Evolutionary conservation across 2,329 filamentous ascomycete genomes (phyloP).

Genomic region (Colletotrichum orchidophilum): DNA sequence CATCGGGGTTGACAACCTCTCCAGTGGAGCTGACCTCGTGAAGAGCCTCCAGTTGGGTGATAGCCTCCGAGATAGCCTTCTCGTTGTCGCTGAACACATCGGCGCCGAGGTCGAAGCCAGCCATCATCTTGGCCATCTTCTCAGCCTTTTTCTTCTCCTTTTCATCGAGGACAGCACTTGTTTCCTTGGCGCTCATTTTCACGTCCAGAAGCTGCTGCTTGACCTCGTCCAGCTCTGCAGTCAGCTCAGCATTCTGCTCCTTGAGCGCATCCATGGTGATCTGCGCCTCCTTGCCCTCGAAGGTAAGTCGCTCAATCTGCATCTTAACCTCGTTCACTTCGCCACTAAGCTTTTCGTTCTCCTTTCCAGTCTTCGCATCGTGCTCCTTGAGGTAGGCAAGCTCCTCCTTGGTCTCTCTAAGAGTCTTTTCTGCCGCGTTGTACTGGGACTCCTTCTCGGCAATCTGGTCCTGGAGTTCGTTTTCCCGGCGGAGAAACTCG

Average conservation of each 20-base stretch:
- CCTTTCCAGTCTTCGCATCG: slow-evolving; percentile 82
- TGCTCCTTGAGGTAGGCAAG: slow-evolving; percentile 86
- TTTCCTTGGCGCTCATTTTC: slow-evolving; percentile 96
- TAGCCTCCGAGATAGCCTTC: slow-evolving; percentile 81
- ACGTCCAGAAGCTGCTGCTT: slow-evolving; percentile 97
- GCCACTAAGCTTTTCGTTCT: slow-evolving; percentile 86
- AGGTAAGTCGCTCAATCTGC: slow-evolving; percentile 94
- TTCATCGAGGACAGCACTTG: slow-evolving; percentile 87
- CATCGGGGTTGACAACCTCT: slow-evolving; percentile 82
- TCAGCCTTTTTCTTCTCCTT: slow-evolving; percentile 99
- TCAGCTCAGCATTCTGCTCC: slow-evolving; percentile 94
- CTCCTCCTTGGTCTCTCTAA: slow-evolving; percentile 88
- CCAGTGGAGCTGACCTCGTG: slow-evolving; percentile 80
- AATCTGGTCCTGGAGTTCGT: slow-evolving; percentile 96
- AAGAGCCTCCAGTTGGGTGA: slow-evolving; percentile 83
- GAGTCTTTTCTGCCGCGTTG: slow-evolving; percentile 79
- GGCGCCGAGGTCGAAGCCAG: slow-evolving; percentile 91
- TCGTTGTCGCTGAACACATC: slow-evolving; percentile 96
- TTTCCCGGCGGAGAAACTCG: slow-evolving; percentile 93
- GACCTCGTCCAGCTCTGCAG: slow-evolving; percentile 89
- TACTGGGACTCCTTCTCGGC: slow-evolving; percentile 90
- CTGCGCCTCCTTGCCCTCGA: slow-evolving; percentile 94
- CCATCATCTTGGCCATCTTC: slow-evolving; percentile 99
- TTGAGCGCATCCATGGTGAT: slow-evolving; percentile 99
- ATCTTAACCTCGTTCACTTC: slow-evolving; percentile 95